phyloP scores from a whole-genome alignment of 768 basidiomycete genomes.

The Tulasnella sp. region DNA sequence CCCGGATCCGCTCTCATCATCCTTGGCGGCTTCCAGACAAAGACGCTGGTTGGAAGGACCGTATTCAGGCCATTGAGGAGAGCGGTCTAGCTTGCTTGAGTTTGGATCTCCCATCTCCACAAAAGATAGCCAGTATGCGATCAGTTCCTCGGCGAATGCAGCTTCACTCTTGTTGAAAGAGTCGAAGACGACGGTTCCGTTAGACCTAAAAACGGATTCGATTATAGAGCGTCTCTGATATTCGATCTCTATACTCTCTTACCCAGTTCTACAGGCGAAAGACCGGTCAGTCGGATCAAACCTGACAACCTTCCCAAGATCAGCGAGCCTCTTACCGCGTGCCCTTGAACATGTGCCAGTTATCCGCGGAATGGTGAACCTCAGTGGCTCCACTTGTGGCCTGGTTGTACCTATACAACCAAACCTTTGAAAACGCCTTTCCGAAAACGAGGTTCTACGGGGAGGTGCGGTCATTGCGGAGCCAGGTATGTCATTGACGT shows the following conservation, averaged over 20 bases:
- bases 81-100: slow-evolving; percentile 13
- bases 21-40: neutral
- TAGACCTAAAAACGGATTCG: neutral
- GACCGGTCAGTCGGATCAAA: neutral
- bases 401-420: slow-evolving; percentile 16
- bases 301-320: neutral
- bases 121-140: slow-evolving; percentile 25
- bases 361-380: slow-evolving; percentile 17
- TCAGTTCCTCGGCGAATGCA: slow-evolving; percentile 21
- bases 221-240: neutral
- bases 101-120: slow-evolving; percentile 23
- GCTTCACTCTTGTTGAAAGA: slow-evolving; percentile 6
- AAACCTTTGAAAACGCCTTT: neutral
- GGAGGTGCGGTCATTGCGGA: neutral
- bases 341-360: slow-evolving; percentile 15
- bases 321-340: neutral
- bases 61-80: slow-evolving; percentile 24
- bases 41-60: neutral
- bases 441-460: slow-evolving; percentile 1
- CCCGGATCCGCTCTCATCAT: neutral
- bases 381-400: neutral
- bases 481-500: neutral
- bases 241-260: neutral
- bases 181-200: slow-evolving; percentile 24
- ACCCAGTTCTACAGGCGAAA: neutral